Conservation (phyloP, 768 basidiomycete genomes). For the Russula compacta region DNA sequence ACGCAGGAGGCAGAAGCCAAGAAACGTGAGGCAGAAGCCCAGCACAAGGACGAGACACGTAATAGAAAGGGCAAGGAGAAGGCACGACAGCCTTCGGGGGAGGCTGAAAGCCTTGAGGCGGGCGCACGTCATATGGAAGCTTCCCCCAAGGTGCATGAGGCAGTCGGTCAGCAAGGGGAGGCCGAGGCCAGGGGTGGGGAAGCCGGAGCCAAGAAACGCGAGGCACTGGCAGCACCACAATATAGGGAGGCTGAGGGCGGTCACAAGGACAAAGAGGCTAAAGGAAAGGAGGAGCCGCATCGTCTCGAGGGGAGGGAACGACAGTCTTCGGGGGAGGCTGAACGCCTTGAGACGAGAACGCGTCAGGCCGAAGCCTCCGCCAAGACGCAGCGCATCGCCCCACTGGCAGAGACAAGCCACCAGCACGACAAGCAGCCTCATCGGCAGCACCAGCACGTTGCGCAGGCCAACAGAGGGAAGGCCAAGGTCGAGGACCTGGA, state of each 20-base stretch:
- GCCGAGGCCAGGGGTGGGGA: constrained; percentile 20
- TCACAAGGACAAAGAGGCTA: constrained; percentile 9
- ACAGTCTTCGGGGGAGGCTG: constrained; percentile 12
- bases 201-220: constrained; percentile 27
- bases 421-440: too few species aligned
- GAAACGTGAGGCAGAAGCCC: constrained; percentile 28
- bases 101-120: constrained; percentile 19
- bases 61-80: constrained; percentile 14
- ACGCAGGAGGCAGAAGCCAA: constrained; percentile 24
- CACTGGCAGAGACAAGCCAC: too few species aligned
- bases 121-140: constrained; percentile 22
- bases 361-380: constrained; percentile 21
- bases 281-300: constrained; percentile 22
- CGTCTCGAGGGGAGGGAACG: constrained; percentile 21
- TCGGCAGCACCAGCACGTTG: too few species aligned
- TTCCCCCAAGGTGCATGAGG: constrained; percentile 21
- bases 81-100: constrained; percentile 16
- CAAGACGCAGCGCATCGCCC: constrained; percentile 1
- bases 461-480: too few species aligned
- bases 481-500: constrained; percentile 20
- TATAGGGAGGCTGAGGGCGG: constrained; percentile 26
- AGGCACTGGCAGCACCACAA: constrained; percentile 20
- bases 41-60: not conserved
- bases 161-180: constrained; percentile 14
- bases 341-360: constrained; percentile 18